Percentiles rank a stretch among this genome's conserved stretches.
These are phyloP conservation scores for Passiflora organensis DNA, from an alignment of 345 rosid species.

Conservation along the genomic window DNA sequence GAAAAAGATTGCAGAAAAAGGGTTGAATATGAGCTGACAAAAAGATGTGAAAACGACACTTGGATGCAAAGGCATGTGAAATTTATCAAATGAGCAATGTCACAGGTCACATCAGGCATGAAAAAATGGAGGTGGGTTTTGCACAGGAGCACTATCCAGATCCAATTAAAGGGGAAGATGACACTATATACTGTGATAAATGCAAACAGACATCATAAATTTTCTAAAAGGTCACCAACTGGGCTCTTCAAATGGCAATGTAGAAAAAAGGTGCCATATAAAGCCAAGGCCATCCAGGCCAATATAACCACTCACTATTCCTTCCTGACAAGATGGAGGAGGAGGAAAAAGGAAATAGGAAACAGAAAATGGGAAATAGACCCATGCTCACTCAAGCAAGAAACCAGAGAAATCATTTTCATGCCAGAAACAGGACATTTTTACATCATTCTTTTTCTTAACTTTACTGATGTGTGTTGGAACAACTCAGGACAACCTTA, in stretches of 20 bases:
- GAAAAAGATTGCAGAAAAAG: too few species aligned
- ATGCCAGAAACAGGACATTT: conserved; percentile 15
- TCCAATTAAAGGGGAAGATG: too few species aligned
- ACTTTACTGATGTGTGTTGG: conserved; percentile 30
- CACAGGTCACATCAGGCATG: too few species aligned
- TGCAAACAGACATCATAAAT: too few species aligned
- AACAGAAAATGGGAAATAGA: background rate
- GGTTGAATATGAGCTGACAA: too few species aligned
- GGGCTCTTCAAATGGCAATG: background rate
- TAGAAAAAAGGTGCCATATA: background rate
- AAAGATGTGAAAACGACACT: too few species aligned
- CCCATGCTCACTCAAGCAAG: background rate
- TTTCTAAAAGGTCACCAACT: too few species aligned
- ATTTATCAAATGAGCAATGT: too few species aligned
- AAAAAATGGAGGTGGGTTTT: too few species aligned
- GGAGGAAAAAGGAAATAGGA: background rate
- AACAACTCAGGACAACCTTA: conserved; percentile 46
- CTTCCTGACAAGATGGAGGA: background rate
- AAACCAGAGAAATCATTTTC: conserved; percentile 13
- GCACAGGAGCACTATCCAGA: too few species aligned
- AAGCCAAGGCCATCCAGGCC: background rate
- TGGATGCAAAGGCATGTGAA: too few species aligned
- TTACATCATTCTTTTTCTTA: conserved; percentile 11
- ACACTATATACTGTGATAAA: too few species aligned
- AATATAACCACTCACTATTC: background rate